Base-by-base conservation (phyloP, 2,329 filamentous ascomycete genomes). In the Ophiosphaerella herpotricha region DNA sequence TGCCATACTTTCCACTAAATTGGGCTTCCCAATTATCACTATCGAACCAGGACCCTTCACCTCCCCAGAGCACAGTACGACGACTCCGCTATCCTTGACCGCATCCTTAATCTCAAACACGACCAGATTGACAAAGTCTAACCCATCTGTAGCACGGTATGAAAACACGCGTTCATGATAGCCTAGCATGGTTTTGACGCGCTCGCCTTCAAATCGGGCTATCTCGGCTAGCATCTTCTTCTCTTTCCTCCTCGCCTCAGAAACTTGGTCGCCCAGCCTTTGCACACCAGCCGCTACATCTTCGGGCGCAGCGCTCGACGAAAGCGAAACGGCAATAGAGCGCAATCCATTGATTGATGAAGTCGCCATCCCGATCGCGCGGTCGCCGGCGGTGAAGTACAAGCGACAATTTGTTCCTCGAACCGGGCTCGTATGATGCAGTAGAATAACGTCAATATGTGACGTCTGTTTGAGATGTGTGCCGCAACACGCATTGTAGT, bases 401-500 rank as follows among this genome's bases (percentile, higher is more conserved):
- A 71, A 51, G 1, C 66, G 49, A 39, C 62, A 70, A 35, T 70
- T 70, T 12, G 67, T 70, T 2, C 62, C 63, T 34, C 68, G 62
- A 7, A 69, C 49, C 4, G 59, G 60, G 33, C 67, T 63, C 12
- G 59, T 69, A 34, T 71, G 67, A 24, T 71, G 68, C 18, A 71
- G 49, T 4, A 71, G 35, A 7, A 71, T 64, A 7, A 69, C 34
- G 2, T 55, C 52, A n/a, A 71, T 67, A 40, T 71, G 68, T 1
- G 55, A 55, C 5, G 68, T 67, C 41, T 68, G 64, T 48, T 68
- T 63, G 2, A 71, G 55, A 53, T 71, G 68, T 12, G 68, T 71
- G 4, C 67, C 68, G 34, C 68, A 71, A 47, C 68, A 71, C 6
- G 68, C 64, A 38, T 71, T 71, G 45, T 66, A 68, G 23, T 71